Percentiles rank a stretch among this genome's conserved stretches.
phyloP scores from a whole-genome alignment of 495 filamentous ascomycete genomes.

The Friedmanniomyces endolithicus region DNA sequence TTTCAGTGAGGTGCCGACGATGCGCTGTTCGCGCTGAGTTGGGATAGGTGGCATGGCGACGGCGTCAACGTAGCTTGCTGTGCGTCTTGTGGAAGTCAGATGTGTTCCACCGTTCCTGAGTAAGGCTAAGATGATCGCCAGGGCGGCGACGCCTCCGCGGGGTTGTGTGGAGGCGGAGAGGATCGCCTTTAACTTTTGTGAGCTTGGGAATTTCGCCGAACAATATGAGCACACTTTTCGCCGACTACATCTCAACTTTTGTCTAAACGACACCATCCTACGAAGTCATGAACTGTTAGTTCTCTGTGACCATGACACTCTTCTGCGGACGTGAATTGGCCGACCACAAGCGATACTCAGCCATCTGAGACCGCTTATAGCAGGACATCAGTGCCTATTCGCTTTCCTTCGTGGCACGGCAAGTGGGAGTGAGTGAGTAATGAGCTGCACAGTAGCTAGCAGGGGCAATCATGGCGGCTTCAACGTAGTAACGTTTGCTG shows the following conservation, averaged over 20 bases:
- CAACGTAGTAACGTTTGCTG: no score
- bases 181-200: not conserved
- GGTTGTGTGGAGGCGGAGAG: not conserved
- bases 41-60: constrained; percentile 29
- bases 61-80: no score
- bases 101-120: not conserved
- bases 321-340: constrained; percentile 17
- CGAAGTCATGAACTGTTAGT: not conserved
- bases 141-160: not conserved
- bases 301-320: constrained; percentile 11
- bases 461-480: no score
- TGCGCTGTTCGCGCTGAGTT: constrained; percentile 41
- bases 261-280: not conserved
- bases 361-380: constrained; percentile 1
- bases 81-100: not conserved
- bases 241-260: not conserved
- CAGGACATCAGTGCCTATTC: not conserved
- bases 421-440: not conserved
- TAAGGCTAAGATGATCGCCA: not conserved
- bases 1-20: constrained; percentile 70
- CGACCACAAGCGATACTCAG: constrained; percentile 18
- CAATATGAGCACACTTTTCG: not conserved
- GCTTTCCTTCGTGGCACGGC: not conserved
- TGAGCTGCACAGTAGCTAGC: no score
- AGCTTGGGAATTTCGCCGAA: not conserved